These are phyloP conservation scores for Talaromyces sp. DNA, from an alignment of 2,329 filamentous ascomycete genomes.

Conservation along the genomic window DNA sequence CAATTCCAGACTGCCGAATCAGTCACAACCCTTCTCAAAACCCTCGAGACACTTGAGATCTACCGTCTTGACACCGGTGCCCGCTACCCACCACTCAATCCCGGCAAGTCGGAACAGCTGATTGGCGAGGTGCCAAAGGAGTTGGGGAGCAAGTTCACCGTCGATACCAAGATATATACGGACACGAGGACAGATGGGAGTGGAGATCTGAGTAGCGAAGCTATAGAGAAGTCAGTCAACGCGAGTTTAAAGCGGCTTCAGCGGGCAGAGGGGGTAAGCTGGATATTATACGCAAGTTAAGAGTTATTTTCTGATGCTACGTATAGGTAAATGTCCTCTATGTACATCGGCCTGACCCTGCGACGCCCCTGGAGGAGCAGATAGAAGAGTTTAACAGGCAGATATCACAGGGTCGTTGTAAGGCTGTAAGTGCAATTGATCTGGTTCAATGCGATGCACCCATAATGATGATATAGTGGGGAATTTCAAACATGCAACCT, in stretches of 20 bases:
- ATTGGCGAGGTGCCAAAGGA: slow-evolving; percentile 22
- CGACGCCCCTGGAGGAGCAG: slow-evolving; percentile 34
- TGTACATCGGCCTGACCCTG: slow-evolving; percentile 31
- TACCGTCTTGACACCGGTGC: slow-evolving; percentile 24
- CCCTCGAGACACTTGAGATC: neutral
- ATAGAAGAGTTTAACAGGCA: slow-evolving; percentile 28
- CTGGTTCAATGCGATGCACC: too few relatives aligned
- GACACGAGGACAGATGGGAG: slow-evolving; percentile 21
- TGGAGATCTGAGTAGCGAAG: slow-evolving; percentile 24
- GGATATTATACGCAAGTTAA: neutral
- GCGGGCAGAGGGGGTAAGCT: neutral
- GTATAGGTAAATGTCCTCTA: slow-evolving; percentile 34
- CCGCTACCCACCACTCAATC: slow-evolving; percentile 29
- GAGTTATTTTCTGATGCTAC: neutral
- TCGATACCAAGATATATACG: slow-evolving; percentile 36
- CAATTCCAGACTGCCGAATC: slow-evolving; percentile 3
- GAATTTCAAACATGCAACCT: slow-evolving; percentile 34
- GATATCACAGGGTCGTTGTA: slow-evolving; percentile 4
- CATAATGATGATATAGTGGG: slow-evolving; percentile 24
- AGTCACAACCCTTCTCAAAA: neutral
- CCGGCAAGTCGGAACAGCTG: slow-evolving; percentile 29
- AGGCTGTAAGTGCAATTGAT: slow-evolving; percentile 24
- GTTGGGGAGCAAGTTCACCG: slow-evolving; percentile 18
- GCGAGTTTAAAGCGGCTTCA: slow-evolving; percentile 27
- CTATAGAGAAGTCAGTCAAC: slow-evolving; percentile 23